These are phyloP conservation scores for Hysterangium stoloniferum DNA, from an alignment of 768 basidiomycete genomes.

Conservation along the genomic window DNA sequence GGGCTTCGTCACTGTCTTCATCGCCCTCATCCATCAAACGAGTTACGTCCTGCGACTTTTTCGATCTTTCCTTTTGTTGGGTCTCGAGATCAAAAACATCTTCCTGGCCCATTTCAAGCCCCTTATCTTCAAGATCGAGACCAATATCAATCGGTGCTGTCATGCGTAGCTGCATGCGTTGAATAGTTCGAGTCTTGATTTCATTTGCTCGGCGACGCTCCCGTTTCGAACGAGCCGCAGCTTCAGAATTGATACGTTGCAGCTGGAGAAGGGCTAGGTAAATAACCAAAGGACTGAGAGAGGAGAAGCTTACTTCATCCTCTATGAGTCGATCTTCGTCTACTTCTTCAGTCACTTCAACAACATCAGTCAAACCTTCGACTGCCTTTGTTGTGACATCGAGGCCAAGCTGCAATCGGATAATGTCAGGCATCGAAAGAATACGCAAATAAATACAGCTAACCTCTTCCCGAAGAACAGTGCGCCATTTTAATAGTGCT, in stretches of 20 bases:
- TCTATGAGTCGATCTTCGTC: constrained; percentile 88
- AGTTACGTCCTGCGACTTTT: constrained; percentile 28
- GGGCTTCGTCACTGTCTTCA: constrained; percentile 25
- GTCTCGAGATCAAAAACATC: constrained; percentile 83
- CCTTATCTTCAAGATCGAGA: constrained; percentile 70
- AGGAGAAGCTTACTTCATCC: constrained; percentile 57
- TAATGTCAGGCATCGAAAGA: constrained; percentile 10
- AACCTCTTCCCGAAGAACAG: constrained; percentile 83
- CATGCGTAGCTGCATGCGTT: constrained; percentile 96
- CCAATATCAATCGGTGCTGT: constrained; percentile 96
- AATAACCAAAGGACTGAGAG: not conserved
- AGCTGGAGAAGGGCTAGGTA: constrained; percentile 41
- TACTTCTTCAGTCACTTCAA: constrained; percentile 56
- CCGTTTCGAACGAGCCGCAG: constrained; percentile 62
- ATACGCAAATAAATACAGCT: not conserved
- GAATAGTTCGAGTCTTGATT: constrained; percentile 76
- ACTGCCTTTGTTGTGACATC: constrained; percentile 70
- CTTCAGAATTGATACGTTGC: constrained; percentile 74
- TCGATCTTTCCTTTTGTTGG: constrained; percentile 39
- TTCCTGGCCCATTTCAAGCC: constrained; percentile 66
- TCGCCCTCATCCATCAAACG: constrained; percentile 35
- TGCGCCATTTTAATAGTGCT: constrained; percentile 82
- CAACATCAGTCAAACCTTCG: constrained; percentile 68
- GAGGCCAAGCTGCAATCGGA: constrained; percentile 58
- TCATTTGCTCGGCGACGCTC: constrained; percentile 85